Base-by-base conservation (phyloP, 2,329 filamentous ascomycete species). In the Exophiala sp. region DNA sequence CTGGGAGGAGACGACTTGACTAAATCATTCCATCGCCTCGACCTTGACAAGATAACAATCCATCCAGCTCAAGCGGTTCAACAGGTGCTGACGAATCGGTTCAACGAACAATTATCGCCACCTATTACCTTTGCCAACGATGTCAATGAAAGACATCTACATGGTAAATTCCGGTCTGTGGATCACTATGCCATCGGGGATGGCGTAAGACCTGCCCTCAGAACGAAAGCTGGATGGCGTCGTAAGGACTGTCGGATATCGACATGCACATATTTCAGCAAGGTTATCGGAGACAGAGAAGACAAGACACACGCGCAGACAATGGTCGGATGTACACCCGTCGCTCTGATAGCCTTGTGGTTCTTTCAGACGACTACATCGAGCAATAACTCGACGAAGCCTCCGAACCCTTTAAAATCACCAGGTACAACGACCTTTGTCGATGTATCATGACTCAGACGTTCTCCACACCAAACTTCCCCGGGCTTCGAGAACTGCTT, bases 361-460 rank as follows among this genome's bases (percentile, higher is more conserved):
- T 63, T 3, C 51, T 65, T 5, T 57, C 57, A 11, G 50, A 57
- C n/a, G 43, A 61, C 4, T 64, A 53, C 33, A 48, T 65, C 16
- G 39, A 38, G 16, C 47, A 41, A 8, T 52, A 52, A 35, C 38
- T 58, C 10, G 39, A 55, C 24, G 38, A 52, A 2, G 16, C 20
- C 7, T 41, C 33, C 5, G 42, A 53, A 11, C 47, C 53, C 5
- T 54, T 48, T n/a, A 56, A 61, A 40, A 73, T 74, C 60, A 74
- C 65, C 6, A 74, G 76, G 54, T 77, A 74, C 54, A 73, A 67
- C 29, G 57, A 62, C 0, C 59, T 63, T 5, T 77, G 74, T 47
- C 52, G 50, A 4, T 77, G 74, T 39, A n/a, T n/a, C n/a, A n/a
- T n/a, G n/a, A n/a, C n/a, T n/a, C n/a, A n/a, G n/a, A n/a, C n/a